Evolutionary conservation across 1,139 yeast genomes (phyloP).

Genomic region (Debaryomycetaceae sp.): DNA sequence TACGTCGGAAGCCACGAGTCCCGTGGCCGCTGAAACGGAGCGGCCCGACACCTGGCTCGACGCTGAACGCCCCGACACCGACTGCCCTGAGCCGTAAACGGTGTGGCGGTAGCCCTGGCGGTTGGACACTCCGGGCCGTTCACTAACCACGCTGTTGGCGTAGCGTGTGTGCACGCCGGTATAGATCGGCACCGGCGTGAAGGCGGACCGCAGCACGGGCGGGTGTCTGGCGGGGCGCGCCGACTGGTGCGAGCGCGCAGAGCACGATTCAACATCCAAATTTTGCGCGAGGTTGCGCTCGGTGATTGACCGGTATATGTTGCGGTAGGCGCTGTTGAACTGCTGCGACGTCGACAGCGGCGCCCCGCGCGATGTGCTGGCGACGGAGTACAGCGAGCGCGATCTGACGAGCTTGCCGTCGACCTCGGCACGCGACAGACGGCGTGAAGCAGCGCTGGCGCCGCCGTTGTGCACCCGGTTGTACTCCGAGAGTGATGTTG

Average conservation of each 20-base stretch:
- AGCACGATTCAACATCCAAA: constrained; percentile 11
- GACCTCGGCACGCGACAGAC: constrained; percentile 38
- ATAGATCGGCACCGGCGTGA: constrained; percentile 5
- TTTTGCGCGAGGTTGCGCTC: constrained; percentile 24
- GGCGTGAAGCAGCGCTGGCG: constrained; percentile 19
- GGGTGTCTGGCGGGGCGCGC: constrained; percentile 8
- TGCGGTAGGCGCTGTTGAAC: constrained; percentile 27
- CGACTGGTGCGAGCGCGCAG: constrained; percentile 9
- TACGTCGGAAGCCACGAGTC: too few species aligned
- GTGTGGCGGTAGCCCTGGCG: too few species aligned
- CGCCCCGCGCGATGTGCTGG: constrained; percentile 11
- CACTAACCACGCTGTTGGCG: constrained; percentile 9
- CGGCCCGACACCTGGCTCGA: too few species aligned
- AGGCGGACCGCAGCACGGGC: constrained; percentile 8
- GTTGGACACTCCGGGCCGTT: constrained; percentile 10
- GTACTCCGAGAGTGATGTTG: constrained; percentile 35
- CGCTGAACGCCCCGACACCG: too few species aligned
- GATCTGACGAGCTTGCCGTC: constrained; percentile 13
- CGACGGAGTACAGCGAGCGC: constrained; percentile 27
- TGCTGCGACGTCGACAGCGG: constrained; percentile 9
- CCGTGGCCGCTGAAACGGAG: too few species aligned
- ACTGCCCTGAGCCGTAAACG: too few species aligned
- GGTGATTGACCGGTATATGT: constrained; percentile 36
- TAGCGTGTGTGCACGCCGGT: constrained; percentile 3
- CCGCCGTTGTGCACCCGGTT: constrained; percentile 22